phyloP scores from a whole-genome alignment of 768 basidiomycete species.

The Lentinula aciculospora region DNA sequence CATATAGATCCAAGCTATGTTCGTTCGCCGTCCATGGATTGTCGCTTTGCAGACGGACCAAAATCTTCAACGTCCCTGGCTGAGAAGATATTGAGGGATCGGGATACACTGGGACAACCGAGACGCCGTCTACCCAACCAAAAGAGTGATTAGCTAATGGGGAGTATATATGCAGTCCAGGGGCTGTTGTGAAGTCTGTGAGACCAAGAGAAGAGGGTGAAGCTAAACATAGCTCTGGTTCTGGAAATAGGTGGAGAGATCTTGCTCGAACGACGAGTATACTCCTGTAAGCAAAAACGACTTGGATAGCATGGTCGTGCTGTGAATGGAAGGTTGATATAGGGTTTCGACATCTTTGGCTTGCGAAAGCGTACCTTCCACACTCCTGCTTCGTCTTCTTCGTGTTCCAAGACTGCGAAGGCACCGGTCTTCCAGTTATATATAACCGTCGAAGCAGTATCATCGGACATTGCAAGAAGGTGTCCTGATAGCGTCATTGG shows the following conservation, averaged over 20 bases:
- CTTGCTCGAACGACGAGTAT: constrained; percentile 56
- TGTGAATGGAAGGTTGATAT: constrained; percentile 13
- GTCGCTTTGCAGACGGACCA: constrained; percentile 53
- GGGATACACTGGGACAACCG: constrained; percentile 22
- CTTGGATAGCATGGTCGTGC: constrained; percentile 48
- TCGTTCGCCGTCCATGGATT: constrained; percentile 53
- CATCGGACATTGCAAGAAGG: constrained; percentile 49
- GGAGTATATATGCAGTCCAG: constrained; percentile 18
- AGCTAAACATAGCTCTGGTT: constrained; percentile 24
- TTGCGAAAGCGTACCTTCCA: constrained; percentile 18
- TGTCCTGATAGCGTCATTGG: constrained; percentile 48
- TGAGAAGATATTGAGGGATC: neutral
- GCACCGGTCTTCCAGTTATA: constrained; percentile 48
- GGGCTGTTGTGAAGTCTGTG: constrained; percentile 5
- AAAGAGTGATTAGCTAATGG: constrained; percentile 45
- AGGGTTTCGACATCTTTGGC: constrained; percentile 2
- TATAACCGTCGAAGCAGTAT: constrained; percentile 43
- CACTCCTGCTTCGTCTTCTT: constrained; percentile 19
- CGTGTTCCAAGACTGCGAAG: constrained; percentile 40
- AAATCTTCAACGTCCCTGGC: constrained; percentile 33
- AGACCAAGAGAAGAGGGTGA: neutral
- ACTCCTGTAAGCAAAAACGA: constrained; percentile 38
- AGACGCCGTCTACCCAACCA: constrained; percentile 64
- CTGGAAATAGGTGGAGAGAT: constrained; percentile 50
- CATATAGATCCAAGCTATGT: constrained; percentile 48